Conservation (phyloP, 2,329 filamentous ascomycete species). For the Aspergillus tubingensis region DNA sequence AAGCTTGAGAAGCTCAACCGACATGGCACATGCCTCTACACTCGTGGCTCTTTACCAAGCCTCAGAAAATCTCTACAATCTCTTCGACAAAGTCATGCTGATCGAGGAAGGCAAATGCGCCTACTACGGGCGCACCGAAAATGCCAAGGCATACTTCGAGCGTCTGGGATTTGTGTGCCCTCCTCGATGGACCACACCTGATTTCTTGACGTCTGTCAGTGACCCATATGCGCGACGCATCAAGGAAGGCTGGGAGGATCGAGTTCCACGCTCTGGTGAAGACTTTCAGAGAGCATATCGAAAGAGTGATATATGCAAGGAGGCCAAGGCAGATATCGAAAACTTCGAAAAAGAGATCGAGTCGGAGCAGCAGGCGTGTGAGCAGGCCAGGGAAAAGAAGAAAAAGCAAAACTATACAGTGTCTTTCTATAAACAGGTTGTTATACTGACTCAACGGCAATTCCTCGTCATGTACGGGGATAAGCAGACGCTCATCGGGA, state of each 20-base stretch:
- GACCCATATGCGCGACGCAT: conserved; percentile 60
- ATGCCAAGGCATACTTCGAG: conserved; percentile 69
- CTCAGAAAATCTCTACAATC: conserved; percentile 50
- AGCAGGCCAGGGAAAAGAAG: conserved; percentile 38
- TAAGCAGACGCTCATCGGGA: conserved; percentile 51
- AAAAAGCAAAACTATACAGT: conserved; percentile 57
- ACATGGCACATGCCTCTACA: conserved; percentile 63
- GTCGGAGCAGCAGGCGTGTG: conserved; percentile 44
- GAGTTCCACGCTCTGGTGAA: conserved; percentile 56
- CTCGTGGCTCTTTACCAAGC: conserved; percentile 74
- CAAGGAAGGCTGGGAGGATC: conserved; percentile 58
- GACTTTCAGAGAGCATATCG: conserved; percentile 58
- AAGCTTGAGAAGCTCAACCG: conserved; percentile 64
- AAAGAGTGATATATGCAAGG: conserved; percentile 49
- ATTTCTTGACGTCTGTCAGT: conserved; percentile 77
- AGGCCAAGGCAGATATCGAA: conserved; percentile 51
- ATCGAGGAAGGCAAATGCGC: conserved; percentile 70
- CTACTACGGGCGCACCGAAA: conserved; percentile 66
- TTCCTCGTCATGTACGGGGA: conserved; percentile 59
- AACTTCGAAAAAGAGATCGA: conserved; percentile 56
- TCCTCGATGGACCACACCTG: conserved; percentile 69
- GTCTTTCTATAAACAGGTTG: conserved; percentile 53
- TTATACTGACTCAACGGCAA: conserved; percentile 57
- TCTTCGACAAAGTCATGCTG: conserved; percentile 69
- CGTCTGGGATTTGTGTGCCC: conserved; percentile 73